Base-by-base conservation (phyloP, 371 early-diverging fungal species). In the Mucor lusitanicus region DNA sequence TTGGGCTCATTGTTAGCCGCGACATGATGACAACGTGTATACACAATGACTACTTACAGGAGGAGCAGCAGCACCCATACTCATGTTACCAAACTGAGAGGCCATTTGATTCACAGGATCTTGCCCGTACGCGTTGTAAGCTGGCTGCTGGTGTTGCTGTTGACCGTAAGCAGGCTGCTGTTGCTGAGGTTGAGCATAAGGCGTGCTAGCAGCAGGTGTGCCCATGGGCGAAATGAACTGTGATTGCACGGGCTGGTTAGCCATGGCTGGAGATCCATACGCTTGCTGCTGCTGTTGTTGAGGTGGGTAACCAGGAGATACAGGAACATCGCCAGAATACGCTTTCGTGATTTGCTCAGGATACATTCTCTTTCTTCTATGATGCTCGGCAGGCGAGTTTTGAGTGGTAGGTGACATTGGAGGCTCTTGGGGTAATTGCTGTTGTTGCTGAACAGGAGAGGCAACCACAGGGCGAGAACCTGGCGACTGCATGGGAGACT, bases 341-440 rank as follows among this genome's bases (percentile, higher is more conserved):
- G 81, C 83, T 32, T 78, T 73, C 21, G 77, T 72, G 27, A 82
- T 84, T 65, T 85, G 83, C 27, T 84, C 73, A n/a, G 90, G 90
- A 73, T 89, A 89, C 82, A 86, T 79, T 60, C 90, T 74, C 74
- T 87, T 88, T 37, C 76, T 79, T 42, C 73, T 69, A 44, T 79
- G 78, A 60, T 79, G 77, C 2, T 81, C 80, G 17, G 53, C 13
- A 15, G 71, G 40, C n/a, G 61, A 55, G 35, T 58, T 55, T 44
- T 33, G 37, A 25, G 61, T 23, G 15, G 59, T 59, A 21, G 59
- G 67, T 23, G 63, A 30, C 35, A 46, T 23, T 63, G 63, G 63
- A 53, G 46, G 28, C 25, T 40, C 35, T 57, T 50, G 65, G 17
- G 61, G 57, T 7, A 48, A 19, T 40, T 59, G 66, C 42, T 59